A percentile compares a stretch with the other conserved stretches of the same genome.
These are phyloP conservation scores for Trichophyton equinum DNA, from an alignment of 2,329 filamentous ascomycete genomes.

Conservation along the genomic window DNA sequence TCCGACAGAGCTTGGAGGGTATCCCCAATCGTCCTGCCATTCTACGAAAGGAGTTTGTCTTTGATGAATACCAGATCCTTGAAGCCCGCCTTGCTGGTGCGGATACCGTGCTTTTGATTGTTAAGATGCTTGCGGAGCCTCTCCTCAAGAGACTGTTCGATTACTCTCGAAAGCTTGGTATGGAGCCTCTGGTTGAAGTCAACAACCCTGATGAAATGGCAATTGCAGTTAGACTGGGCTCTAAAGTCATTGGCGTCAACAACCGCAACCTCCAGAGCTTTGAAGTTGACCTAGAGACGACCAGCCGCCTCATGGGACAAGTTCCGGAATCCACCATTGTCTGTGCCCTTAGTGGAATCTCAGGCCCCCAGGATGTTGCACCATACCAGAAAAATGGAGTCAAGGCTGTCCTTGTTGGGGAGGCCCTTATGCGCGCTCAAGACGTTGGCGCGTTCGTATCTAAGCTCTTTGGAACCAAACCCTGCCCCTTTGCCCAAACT, in stretches of 20 bases:
- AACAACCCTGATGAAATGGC: conserved; percentile 91
- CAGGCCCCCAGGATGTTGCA: conserved; percentile 72
- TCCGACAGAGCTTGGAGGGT: conserved; percentile 75
- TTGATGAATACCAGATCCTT: conserved; percentile 95
- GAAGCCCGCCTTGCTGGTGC: conserved; percentile 87
- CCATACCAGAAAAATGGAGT: conserved; percentile 82
- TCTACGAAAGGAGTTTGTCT: conserved; percentile 91
- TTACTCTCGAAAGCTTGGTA: conserved; percentile 79
- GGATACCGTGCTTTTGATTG: conserved; percentile 87
- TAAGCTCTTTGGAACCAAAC: conserved; percentile 56
- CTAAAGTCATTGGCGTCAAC: conserved; percentile 91
- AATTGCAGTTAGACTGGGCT: conserved; percentile 69
- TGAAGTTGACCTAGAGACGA: conserved; percentile 88
- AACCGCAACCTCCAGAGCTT: conserved; percentile 95
- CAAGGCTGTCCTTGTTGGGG: conserved; percentile 83
- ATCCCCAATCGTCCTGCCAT: conserved; percentile 89
- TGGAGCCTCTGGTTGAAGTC: conserved; percentile 96
- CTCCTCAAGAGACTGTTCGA: conserved; percentile 67
- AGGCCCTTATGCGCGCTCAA: conserved; percentile 85
- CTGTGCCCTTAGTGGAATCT: conserved; percentile 89
- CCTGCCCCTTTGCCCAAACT: conserved; percentile 16
- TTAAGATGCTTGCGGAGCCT: conserved; percentile 84
- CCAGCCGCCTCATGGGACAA: conserved; percentile 72
- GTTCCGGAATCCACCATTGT: conserved; percentile 78
- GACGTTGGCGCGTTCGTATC: conserved; percentile 74